Base-by-base conservation (phyloP, 2,329 filamentous ascomycete species). In the Rugonectria rugulosa region DNA sequence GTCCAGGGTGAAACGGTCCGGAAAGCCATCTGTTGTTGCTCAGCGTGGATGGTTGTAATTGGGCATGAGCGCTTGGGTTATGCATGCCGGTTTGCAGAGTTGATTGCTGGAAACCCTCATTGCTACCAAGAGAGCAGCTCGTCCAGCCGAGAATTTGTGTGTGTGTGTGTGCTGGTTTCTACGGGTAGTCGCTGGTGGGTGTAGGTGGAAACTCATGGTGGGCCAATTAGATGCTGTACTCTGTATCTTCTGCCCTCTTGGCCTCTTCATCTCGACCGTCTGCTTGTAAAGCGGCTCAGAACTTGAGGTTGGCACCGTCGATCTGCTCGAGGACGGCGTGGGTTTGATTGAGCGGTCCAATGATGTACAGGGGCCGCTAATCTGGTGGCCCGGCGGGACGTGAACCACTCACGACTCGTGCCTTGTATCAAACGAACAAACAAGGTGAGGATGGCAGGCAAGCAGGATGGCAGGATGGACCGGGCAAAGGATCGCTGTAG, bases 221-320 rank as follows among this genome's bases (percentile, higher is more conserved):
- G 64, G 56, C 57, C 61, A 62, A 31, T 60, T 48, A 61, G 62
- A 54, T 56, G 56, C 43, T 52, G 58, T 14, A 32, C 12, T 14
- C 12, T 32, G 12, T 56, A 52, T 53, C 38, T 64, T 52, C 53
- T 45, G 43, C 52, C 51, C 52, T n/a, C n/a, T n/a, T n/a, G n/a
- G n/a, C n/a, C 53, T 62, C 50, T 60, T 66, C 61, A 66, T 67
- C 61, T 67, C 65, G 57, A 61, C 60, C 55, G 56, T 62, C 56
- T n/a, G n/a, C n/a, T n/a, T n/a, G n/a, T 15, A 62, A 58, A 65
- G 63, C 61, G 62, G 65, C 43, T 59, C 54, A 6, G 15, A 5
- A 54, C 48, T 45, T 29, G 51, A 46, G 59, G 51, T 61, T 60
- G 57, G 47, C 52, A 62, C 46, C 46, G 53, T 45, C 57, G 61